Conservation (phyloP, 805 yeast genomes). For the Wickerhamomyces mucosus region DNA sequence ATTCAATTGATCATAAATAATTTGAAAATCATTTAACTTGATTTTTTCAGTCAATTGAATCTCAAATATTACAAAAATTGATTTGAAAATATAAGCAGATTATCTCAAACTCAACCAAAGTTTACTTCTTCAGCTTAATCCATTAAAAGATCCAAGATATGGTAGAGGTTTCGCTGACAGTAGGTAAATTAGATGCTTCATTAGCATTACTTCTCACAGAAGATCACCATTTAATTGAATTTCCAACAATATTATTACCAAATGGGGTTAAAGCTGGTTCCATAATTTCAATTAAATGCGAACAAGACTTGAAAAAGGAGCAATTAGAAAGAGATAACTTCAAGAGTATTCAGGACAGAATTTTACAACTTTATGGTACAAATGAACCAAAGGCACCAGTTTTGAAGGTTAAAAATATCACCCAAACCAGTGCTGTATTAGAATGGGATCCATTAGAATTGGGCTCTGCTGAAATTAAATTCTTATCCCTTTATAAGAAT, state of each 20-base stretch:
- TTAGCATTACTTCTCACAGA: slow-evolving; percentile 82
- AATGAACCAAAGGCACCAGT: slow-evolving; percentile 64
- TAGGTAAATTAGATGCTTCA: slow-evolving; percentile 93
- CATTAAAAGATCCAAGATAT: too few species aligned
- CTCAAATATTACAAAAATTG: too few species aligned
- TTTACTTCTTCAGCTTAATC: too few species aligned
- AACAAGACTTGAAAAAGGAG: slow-evolving; percentile 65
- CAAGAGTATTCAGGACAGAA: slow-evolving; percentile 59
- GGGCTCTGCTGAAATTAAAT: slow-evolving; percentile 74
- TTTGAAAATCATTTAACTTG: too few species aligned
- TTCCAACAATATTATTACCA: slow-evolving; percentile 90
- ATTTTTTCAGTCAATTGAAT: too few species aligned
- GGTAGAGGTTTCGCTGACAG: slow-evolving; percentile 90
- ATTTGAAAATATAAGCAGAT: too few species aligned
- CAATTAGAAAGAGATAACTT: slow-evolving; percentile 48
- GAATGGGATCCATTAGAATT: slow-evolving; percentile 87
- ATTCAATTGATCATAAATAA: too few species aligned
- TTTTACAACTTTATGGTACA: slow-evolving; percentile 63
- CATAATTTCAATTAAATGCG: slow-evolving; percentile 77
- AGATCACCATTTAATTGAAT: slow-evolving; percentile 91
- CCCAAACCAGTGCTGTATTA: slow-evolving; percentile 90
- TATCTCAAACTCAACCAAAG: too few species aligned
- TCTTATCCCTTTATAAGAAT: slow-evolving; percentile 70
- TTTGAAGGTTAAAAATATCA: slow-evolving; percentile 62
- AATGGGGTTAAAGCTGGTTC: slow-evolving; percentile 89